Evolutionary conservation across 164 flowering plant genomes (phyloP).

Genomic region (Dillenia turbinata): DNA sequence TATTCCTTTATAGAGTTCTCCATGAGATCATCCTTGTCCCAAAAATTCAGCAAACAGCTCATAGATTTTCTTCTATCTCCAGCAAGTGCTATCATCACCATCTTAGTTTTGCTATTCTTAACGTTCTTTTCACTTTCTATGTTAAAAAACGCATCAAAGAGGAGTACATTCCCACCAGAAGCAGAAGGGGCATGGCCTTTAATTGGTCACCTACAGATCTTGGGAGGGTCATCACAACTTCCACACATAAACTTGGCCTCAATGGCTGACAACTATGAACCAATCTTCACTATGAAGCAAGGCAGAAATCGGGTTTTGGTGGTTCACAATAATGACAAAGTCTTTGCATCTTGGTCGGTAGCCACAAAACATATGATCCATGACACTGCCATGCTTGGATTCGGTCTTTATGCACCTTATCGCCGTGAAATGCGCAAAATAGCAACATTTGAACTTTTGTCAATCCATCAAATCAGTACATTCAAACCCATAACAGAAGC

Average conservation of each 20-base stretch:
- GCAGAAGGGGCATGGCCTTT: background rate
- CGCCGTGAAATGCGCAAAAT: conserved; percentile 28
- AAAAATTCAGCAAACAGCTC: too few relatives aligned
- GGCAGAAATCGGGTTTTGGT: conserved; percentile 9
- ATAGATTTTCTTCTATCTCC: too few relatives aligned
- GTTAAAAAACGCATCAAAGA: too few relatives aligned
- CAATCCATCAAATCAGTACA: conserved; percentile 11
- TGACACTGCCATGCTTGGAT: conserved; percentile 15
- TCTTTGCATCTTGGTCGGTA: background rate
- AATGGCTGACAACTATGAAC: conserved; percentile 5
- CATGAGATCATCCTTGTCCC: too few relatives aligned
- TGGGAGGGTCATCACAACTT: background rate
- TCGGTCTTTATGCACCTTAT: conserved; percentile 24
- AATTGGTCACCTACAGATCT: conserved; percentile 3
- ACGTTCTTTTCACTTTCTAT: too few relatives aligned
- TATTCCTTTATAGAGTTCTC: too few relatives aligned
- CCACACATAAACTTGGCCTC: conserved; percentile 4
- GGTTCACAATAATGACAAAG: conserved; percentile 1
- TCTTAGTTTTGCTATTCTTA: too few relatives aligned
- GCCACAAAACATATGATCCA: conserved; percentile 15
- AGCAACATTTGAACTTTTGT: conserved; percentile 16
- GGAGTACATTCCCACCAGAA: too few relatives aligned
- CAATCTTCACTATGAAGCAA: conserved; percentile 7
- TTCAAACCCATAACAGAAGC: conserved; percentile 10
- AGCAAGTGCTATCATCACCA: too few relatives aligned